Conservation (phyloP, 371 early-diverging fungal genomes). For the Mortierella sp. region DNA sequence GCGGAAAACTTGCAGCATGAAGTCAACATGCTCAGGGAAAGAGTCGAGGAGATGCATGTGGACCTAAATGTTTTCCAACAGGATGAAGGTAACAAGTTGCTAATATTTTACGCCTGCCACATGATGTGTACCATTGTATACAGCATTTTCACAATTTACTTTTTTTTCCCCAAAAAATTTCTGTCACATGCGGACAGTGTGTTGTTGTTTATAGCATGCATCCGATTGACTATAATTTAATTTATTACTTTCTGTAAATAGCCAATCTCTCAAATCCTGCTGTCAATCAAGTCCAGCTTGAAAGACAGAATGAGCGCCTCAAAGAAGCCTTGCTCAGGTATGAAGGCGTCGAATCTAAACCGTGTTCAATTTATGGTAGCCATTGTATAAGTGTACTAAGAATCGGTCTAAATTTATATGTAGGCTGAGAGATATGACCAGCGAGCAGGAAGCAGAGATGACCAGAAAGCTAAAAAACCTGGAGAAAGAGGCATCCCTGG, state of each 20-base stretch:
- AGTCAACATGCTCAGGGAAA: conserved; percentile 78
- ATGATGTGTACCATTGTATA: background rate
- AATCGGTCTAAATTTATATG: background rate
- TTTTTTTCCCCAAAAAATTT: conserved; percentile 11
- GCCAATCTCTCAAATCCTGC: conserved; percentile 62
- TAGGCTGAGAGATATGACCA: conserved; percentile 85
- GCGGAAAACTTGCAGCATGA: conserved; percentile 85
- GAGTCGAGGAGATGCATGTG: conserved; percentile 82
- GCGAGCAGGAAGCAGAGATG: conserved; percentile 79
- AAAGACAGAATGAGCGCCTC: conserved; percentile 88
- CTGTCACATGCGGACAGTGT: conserved; percentile 24
- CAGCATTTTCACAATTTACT: too few relatives aligned
- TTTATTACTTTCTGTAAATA: conserved; percentile 3
- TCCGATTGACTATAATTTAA: background rate
- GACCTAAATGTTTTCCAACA: conserved; percentile 77
- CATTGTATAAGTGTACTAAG: background rate
- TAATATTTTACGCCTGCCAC: too few relatives aligned
- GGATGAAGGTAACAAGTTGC: conserved; percentile 67
- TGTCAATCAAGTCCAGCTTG: conserved; percentile 76
- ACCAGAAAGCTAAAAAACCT: conserved; percentile 72
- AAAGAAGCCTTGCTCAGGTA: conserved; percentile 87
- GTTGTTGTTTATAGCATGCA: conserved; percentile 5
- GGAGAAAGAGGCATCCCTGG: conserved; percentile 75
- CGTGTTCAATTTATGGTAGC: background rate
- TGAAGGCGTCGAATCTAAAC: background rate